Evolutionary conservation across 2,329 filamentous ascomycete species (phyloP), one percentile per base, ranked within the genome.

Genomic region (Trichoderma semiorbis): DNA sequence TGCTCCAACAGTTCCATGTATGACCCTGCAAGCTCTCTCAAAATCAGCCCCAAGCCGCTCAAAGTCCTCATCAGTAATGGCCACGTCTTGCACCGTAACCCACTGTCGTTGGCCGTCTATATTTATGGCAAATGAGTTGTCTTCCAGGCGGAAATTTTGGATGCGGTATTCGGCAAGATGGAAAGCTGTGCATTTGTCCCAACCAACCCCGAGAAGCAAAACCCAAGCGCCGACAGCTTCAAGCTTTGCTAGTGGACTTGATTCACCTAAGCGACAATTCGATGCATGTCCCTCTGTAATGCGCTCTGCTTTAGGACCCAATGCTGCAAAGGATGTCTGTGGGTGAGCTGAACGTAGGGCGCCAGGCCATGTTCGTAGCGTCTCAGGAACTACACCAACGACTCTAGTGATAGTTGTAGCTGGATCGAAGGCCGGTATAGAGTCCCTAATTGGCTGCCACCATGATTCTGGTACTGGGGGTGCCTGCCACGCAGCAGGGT

Each of bases 281-380:
- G 60, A 8, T 18, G 21, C 32, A 28, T 62, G 34, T 26, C 60
- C 60, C 34, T 39, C 32, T 39, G 21, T 62, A 1, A 62, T 66
- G 8, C 3, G 16, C 26, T 62, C 60, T 18, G 73, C 74, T 3
- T 57, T 50, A 7, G 68, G 64, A 30, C 73, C 74, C 2, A 74
- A 5, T 14, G 73, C 74, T 14, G 74, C 73, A 32, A 70, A 72
- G 26, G 66, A 74, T 1, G 75, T 76, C 72, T 75, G 75, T 3
- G 75, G 75, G 34, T 76, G 75, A 2, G 14, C 74, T 36, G 74
- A 75, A 53, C 75, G 69, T 8, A 62, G 7, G 10, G 71, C 69
- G 2, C 73, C 73, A 3, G 74, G 75, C 74, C 74, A 75, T 21
- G 69, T 73, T 16, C 74, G 71, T 43, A 73, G 21, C 14, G 64